Evolutionary conservation across 2,329 filamentous ascomycete genomes (phyloP).

Genomic region (Fusarium sp.): DNA sequence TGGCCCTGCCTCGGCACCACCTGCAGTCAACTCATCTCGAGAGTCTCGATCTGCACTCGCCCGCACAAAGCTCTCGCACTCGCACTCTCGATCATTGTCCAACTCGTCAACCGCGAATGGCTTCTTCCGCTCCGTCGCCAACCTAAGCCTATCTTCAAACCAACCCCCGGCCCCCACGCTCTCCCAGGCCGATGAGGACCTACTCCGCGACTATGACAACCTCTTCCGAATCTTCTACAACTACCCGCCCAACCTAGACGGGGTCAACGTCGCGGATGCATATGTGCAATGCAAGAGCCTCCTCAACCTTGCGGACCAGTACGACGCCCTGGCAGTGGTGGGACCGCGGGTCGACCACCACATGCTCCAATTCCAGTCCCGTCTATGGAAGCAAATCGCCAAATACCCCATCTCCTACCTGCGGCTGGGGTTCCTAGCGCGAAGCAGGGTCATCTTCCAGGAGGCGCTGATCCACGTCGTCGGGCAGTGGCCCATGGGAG

Average conservation of each 20-base stretch:
- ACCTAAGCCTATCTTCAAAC: conserved; percentile 64
- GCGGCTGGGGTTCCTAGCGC: conserved; percentile 84
- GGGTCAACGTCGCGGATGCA: conserved; percentile 86
- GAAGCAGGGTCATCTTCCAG: conserved; percentile 82
- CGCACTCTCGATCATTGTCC: conserved; percentile 61
- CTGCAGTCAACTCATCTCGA: conserved; percentile 48
- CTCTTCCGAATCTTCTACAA: conserved; percentile 97
- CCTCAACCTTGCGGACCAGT: conserved; percentile 88
- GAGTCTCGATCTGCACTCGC: conserved; percentile 53
- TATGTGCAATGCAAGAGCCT: conserved; percentile 95
- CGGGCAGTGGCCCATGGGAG: conserved; percentile 86
- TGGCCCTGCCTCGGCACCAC: conserved; percentile 40
- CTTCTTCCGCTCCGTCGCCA: conserved; percentile 89
- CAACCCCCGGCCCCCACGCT: conserved; percentile 58
- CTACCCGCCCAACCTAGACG: conserved; percentile 80
- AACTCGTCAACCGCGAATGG: conserved; percentile 50
- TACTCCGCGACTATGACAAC: conserved; percentile 92
- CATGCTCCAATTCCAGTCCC: conserved; percentile 86
- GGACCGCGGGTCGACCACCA: conserved; percentile 93
- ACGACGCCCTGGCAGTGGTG: conserved; percentile 87
- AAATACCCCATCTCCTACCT: conserved; percentile 95
- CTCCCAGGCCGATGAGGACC: conserved; percentile 71
- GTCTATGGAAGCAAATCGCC: conserved; percentile 94
- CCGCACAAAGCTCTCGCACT: conserved; percentile 39
- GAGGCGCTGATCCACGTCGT: conserved; percentile 94